phyloP scores from a whole-genome alignment of 805 yeast genomes.

The Tetrapisispora arboricola region DNA sequence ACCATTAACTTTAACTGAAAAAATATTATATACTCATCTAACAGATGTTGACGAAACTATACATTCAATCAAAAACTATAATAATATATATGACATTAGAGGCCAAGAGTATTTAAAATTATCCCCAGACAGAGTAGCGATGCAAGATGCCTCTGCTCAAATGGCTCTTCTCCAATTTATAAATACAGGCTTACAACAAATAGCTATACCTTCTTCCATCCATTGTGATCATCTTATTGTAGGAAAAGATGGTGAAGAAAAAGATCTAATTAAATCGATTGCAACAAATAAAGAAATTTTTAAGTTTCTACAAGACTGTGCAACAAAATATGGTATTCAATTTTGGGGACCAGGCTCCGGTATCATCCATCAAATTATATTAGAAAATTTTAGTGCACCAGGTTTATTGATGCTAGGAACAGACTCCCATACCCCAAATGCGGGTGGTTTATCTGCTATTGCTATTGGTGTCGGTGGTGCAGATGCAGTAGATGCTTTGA shows the following conservation, averaged over 20 bases:
- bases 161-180: constrained; percentile 97
- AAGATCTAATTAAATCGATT: constrained; percentile 72
- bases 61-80: constrained; percentile 7
- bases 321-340: constrained; percentile 90
- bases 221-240: constrained; percentile 98
- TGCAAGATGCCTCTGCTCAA: constrained; percentile 99
- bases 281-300: constrained; percentile 89
- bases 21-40: constrained; percentile 85
- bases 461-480: constrained; percentile 99
- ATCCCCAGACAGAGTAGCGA: constrained; percentile 95
- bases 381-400: constrained; percentile 94
- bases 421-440: constrained; percentile 97
- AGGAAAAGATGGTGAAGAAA: constrained; percentile 85
- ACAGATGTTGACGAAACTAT: constrained; percentile 68
- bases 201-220: constrained; percentile 89
- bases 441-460: constrained; percentile 97
- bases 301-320: constrained; percentile 86
- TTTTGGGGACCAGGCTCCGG: constrained; percentile 99
- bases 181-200: constrained; percentile 85
- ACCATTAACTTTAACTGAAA: constrained; percentile 91
- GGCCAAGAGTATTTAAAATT: constrained; percentile 87
- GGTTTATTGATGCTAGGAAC: constrained; percentile 97
- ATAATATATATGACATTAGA: constrained; percentile 48
- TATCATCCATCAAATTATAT: constrained; percentile 93
- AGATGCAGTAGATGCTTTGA: constrained; percentile 95